phyloP scores from a whole-genome alignment of 495 filamentous ascomycete species.

The Penicillium arizonense region DNA sequence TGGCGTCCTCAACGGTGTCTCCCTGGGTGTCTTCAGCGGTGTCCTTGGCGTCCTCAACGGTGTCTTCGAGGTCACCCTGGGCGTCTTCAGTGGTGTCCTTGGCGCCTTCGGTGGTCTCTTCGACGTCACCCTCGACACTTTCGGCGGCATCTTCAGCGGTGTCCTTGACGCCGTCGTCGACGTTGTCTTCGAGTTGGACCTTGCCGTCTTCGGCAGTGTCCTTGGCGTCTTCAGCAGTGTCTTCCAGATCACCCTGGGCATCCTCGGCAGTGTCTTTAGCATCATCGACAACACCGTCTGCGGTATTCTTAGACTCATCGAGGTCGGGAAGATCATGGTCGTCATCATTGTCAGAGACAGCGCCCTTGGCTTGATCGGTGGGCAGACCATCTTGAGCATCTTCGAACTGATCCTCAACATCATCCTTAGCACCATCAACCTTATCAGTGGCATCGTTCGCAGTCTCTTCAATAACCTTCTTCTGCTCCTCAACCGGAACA shows the following conservation, averaged over 20 bases:
- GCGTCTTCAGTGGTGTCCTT: constrained; percentile 26
- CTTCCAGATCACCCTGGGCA: constrained; percentile 10
- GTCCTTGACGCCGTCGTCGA: constrained; percentile 18
- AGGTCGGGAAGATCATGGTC: constrained; percentile 15
- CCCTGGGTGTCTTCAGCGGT: constrained; percentile 25
- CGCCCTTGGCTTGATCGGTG: constrained; percentile 22
- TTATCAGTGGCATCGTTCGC: constrained; percentile 12
- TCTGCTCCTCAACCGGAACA: constrained; percentile 38
- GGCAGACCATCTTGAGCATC: constrained; percentile 24
- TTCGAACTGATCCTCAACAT: constrained; percentile 39
- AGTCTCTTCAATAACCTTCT: constrained; percentile 26
- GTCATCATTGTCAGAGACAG: constrained; percentile 32
- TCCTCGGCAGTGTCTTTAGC: constrained; percentile 25
- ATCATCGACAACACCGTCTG: constrained; percentile 25
- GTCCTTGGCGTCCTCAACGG: constrained; percentile 17
- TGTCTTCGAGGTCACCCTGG: constrained; percentile 30
- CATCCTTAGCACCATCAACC: constrained; percentile 15
- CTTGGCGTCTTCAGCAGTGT: constrained; percentile 16
- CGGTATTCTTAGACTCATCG: constrained; percentile 15
- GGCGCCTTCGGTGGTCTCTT: constrained; percentile 26
- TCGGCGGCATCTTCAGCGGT: constrained; percentile 25
- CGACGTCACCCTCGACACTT: constrained; percentile 22
- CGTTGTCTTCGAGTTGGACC: constrained; percentile 24
- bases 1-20: constrained; percentile 28
- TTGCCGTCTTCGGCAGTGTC: constrained; percentile 23